Evolutionary conservation across 2,329 filamentous ascomycete genomes (phyloP).

Genomic region (Aspergillus puulaauensis): DNA sequence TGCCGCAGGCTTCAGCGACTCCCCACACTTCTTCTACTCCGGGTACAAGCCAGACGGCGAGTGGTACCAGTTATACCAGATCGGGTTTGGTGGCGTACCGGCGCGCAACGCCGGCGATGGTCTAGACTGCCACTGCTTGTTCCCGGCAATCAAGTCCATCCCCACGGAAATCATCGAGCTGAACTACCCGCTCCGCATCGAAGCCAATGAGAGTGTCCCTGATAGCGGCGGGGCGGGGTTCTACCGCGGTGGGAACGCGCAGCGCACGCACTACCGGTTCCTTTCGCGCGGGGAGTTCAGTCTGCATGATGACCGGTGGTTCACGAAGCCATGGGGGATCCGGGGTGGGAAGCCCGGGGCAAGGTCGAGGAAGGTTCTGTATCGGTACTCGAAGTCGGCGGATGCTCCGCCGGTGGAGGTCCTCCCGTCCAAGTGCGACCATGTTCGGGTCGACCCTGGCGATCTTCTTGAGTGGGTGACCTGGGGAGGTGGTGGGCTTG

Average conservation of each 20-base stretch:
- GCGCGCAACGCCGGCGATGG: conserved; percentile 50
- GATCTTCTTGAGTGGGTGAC: conserved; percentile 53
- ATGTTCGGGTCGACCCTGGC: conserved; percentile 46
- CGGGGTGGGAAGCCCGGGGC: conserved; percentile 48
- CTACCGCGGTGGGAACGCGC: conserved; percentile 51
- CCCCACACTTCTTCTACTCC: conserved; percentile 52
- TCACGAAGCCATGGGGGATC: conserved; percentile 52
- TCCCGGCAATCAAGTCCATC: conserved; percentile 52
- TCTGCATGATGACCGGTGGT: conserved; percentile 51
- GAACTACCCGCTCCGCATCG: conserved; percentile 50
- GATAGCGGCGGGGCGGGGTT: conserved; percentile 51
- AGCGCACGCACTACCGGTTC: conserved; percentile 50
- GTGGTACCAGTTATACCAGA: conserved; percentile 53
- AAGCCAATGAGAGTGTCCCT: conserved; percentile 49
- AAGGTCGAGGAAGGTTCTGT: conserved; percentile 45
- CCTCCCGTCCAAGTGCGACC: conserved; percentile 50
- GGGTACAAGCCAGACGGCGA: conserved; percentile 50
- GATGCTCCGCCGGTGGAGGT: conserved; percentile 31
- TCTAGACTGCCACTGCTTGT: conserved; percentile 52
- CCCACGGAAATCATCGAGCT: conserved; percentile 51
- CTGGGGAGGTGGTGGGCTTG: conserved; percentile 52
- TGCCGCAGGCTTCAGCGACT: conserved; percentile 53
- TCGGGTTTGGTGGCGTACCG: conserved; percentile 52
- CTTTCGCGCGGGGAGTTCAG: conserved; percentile 47
- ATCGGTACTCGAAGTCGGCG: conserved; percentile 39